Base-by-base conservation (phyloP, 2,329 filamentous ascomycete species). In the Fusarium sp. region DNA sequence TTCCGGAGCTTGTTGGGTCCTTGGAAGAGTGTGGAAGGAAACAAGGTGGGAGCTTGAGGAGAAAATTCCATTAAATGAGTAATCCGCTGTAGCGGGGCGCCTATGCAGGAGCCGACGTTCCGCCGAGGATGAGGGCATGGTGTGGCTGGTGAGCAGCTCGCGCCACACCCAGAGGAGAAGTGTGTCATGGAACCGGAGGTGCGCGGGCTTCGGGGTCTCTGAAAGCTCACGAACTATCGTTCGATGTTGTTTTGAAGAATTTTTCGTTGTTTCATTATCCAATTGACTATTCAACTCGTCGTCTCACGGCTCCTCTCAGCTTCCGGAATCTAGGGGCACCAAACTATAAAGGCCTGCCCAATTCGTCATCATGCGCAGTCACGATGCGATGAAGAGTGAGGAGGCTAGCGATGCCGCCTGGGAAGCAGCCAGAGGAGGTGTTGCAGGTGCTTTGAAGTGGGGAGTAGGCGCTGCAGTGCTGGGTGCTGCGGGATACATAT, bases 371-470 rank as follows among this genome's bases (percentile, higher is more conserved):
- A 73, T 74, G 72, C 69, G 69, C 40, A 6, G 60, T 38, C 62
- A 65, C 79, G 88, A 86, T 70, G 84, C 83, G 65, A 80, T 90
- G 73, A 86, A 86, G 50, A 87, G 86, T 68, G 86, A 87, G 40
- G 91, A 95, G 76, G 88, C 90, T 48, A 86, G 86, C 65, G 83
- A 86, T 56, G 92, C 92, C 45, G 88, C 90, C 40, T 90, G 89
- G 88, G 90, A 91, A 73, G 91, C 91, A 34, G 84, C 84, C 4
- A 84, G 84, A 65, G 92, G 92, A 34, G 91, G 90, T 19, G 78
- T 86, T 30, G 79, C 84, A 44, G 92, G 92, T 19, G 90, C 89
- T 36, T 78, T 86, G 19, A 93, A 90, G 83, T 94, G 91, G 90
- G 92, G 91, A 55, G 79, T 85, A n/a, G 87, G 84, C 57, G 85